phyloP scores from a whole-genome alignment of 2,329 filamentous ascomycete species.

The Thermoascus crustaceus region DNA sequence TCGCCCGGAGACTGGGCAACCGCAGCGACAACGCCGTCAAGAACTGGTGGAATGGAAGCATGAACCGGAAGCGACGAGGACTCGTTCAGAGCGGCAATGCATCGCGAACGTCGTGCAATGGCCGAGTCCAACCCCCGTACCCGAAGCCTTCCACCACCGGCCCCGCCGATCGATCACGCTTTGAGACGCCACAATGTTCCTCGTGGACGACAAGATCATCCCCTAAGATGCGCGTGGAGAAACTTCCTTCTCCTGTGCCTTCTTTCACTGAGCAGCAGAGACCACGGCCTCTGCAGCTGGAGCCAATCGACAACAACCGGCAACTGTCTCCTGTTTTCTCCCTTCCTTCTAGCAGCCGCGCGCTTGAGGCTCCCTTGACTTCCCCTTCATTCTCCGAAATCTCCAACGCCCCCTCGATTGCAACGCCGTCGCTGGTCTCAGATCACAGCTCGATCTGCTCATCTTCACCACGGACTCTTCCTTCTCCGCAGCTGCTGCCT shows the following conservation, averaged over 20 bases:
- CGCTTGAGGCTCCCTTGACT: conserved; percentile 50
- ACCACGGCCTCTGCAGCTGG: conserved; percentile 12
- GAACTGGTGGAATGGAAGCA: conserved; percentile 95
- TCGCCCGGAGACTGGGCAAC: conserved; percentile 70
- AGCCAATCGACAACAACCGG: conserved; percentile 16
- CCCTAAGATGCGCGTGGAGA: conserved; percentile 7
- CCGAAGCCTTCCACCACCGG: conserved; percentile 20
- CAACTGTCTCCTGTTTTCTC: conserved; percentile 33
- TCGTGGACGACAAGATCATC: conserved; percentile 15
- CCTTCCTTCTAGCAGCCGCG: conserved; percentile 29
- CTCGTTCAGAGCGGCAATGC: conserved; percentile 27
- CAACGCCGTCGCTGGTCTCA: conserved; percentile 63
- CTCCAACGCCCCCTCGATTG: conserved; percentile 49
- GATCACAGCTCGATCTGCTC: conserved; percentile 59
- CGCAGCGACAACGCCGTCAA: conserved; percentile 94
- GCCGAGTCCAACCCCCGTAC: conserved; percentile 34
- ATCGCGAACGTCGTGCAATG: conserved; percentile 27
- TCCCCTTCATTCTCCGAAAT: conserved; percentile 58
- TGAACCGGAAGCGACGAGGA: conserved; percentile 64
- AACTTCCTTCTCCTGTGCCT: conserved; percentile 1
- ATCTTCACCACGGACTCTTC: conserved; percentile 45
- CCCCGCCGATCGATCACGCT: conserved; percentile 4
- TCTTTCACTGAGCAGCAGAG: conserved; percentile 3
- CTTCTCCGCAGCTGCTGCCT: conserved; percentile 34
- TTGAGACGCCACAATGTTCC: conserved; percentile 13